Conservation (phyloP, 805 yeast genomes). For the Kluyveromyces siamensis region DNA sequence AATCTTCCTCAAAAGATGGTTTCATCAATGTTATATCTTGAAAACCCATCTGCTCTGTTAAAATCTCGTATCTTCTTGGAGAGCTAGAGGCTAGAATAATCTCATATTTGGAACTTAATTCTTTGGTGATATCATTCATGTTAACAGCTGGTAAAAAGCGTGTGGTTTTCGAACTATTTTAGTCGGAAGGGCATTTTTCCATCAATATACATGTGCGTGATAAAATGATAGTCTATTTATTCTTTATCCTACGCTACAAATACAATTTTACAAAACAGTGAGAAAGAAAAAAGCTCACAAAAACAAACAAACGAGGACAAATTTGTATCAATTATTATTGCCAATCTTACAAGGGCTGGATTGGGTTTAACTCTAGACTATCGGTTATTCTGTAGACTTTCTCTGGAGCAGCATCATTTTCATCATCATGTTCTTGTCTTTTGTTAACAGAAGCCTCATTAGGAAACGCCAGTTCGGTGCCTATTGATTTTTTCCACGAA, state of each 20-base stretch:
- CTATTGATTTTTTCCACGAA: conserved; percentile 67
- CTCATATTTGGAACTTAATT: conserved; percentile 9
- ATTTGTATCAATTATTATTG: too few species aligned
- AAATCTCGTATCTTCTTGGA: conserved; percentile 69
- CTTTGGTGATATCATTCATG: conserved; percentile 3
- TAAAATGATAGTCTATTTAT: not conserved
- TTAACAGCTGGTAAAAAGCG: not conserved
- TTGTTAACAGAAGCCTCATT: conserved; percentile 16
- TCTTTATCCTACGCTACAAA: not conserved
- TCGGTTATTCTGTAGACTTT: conserved; percentile 24
- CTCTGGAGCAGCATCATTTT: conserved; percentile 11
- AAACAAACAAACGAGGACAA: not conserved
- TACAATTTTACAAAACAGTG: not conserved
- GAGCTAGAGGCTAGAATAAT: conserved; percentile 78
- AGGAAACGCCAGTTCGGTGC: conserved; percentile 52
- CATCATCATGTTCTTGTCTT: conserved; percentile 1
- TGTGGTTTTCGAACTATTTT: not conserved
- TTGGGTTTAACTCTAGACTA: conserved; percentile 16
- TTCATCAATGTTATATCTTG: conserved; percentile 37
- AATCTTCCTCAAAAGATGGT: conserved; percentile 70
- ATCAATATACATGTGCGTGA: not conserved
- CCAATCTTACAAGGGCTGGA: conserved; percentile 20
- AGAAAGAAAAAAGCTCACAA: not conserved
- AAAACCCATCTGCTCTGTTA: conserved; percentile 46
- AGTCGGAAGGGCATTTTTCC: not conserved